These are phyloP conservation scores for Diaporthe sp. DNA, from an alignment of 2,329 filamentous ascomycete species.

Conservation along the genomic window DNA sequence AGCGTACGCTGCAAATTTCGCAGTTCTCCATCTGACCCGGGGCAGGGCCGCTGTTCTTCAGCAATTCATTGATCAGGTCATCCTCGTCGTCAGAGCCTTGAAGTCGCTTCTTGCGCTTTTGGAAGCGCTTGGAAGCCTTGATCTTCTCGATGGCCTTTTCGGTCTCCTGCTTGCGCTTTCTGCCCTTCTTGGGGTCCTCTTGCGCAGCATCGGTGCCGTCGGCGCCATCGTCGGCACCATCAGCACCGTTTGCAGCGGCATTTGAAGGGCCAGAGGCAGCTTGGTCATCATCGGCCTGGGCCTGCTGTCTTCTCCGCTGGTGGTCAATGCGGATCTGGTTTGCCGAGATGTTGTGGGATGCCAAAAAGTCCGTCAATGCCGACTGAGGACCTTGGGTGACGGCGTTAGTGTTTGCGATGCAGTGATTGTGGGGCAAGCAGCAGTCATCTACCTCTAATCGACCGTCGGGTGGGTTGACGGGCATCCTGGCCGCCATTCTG, in stretches of 20 bases:
- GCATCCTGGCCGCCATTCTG: constrained; percentile 26
- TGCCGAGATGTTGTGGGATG: constrained; percentile 79
- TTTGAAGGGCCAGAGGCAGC: constrained; percentile 46
- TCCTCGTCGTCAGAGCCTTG: constrained; percentile 62
- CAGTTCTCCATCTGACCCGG: constrained; percentile 93
- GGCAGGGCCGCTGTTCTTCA: constrained; percentile 66
- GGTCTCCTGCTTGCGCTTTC: constrained; percentile 63
- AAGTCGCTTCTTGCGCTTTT: constrained; percentile 63
- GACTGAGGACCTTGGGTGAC: constrained; percentile 54
- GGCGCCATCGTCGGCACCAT: constrained; percentile 47
- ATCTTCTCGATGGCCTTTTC: constrained; percentile 71
- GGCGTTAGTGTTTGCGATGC: neutral
- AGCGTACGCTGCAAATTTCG: constrained; percentile 86
- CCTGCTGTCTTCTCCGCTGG: constrained; percentile 59
- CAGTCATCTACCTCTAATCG: constrained; percentile 38
- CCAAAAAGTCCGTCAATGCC: constrained; percentile 67
- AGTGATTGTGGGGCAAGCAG: constrained; percentile 3
- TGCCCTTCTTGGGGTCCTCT: constrained; percentile 56
- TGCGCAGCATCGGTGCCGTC: constrained; percentile 37
- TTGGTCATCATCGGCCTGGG: constrained; percentile 48
- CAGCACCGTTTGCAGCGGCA: constrained; percentile 37
- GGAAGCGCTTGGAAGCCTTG: constrained; percentile 71
- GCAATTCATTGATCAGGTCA: constrained; percentile 63
- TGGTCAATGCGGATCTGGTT: constrained; percentile 67
- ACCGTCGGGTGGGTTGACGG: constrained; percentile 26